Evolutionary conservation across 768 basidiomycete genomes (phyloP), one percentile per base, ranked within the genome.

Genomic region (Tylopilus plumbeoviolaceoides): DNA sequence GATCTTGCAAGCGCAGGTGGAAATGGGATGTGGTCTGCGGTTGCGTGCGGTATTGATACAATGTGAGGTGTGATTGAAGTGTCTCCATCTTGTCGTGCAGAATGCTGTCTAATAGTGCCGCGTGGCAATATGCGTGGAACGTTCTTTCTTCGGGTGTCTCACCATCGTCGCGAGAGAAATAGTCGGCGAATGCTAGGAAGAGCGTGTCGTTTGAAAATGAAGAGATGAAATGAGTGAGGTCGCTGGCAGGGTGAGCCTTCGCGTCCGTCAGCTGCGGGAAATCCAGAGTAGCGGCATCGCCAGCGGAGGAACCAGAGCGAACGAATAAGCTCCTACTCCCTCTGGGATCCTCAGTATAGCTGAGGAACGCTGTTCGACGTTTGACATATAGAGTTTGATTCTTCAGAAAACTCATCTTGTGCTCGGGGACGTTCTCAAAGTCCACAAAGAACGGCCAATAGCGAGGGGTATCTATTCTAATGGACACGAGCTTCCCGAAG

Each of bases 401-500:
- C 31, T 75, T 77, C 38, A 95, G 70, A 21, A 98, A 77, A 7
- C 78, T 76, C 43, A 81, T 79, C 45, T 82, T 81, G 66, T 95
- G 88, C 14, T 76, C 78, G 4, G 82, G 78, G 48, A 85, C 78
- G 39, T 82, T 73, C 38, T 83, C 78, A 18, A 89, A 81, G 61
- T 95, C 89, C 31, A 98, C 79, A 53, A 85, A 84, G 70, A 95
- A 89, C 0, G 94, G 88, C 91, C 92, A 97, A 68, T 99, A 98
- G 6, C 97, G 83, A 15, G 93, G 94, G 0, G 91, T 97, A 62
- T 98, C 94, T 21, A 95, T 85, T 43, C 87, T 78, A 60, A 99
- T 87, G 5, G 89, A 87, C 43, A 84, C 72, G 14, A 98, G 75
- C 52, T 80, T 83, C 64, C 89, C 84, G 57, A 98, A 80, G 56